phyloP scores from a whole-genome alignment of 2,329 filamentous ascomycete genomes.

The Ceratocystis eucalypticola region DNA sequence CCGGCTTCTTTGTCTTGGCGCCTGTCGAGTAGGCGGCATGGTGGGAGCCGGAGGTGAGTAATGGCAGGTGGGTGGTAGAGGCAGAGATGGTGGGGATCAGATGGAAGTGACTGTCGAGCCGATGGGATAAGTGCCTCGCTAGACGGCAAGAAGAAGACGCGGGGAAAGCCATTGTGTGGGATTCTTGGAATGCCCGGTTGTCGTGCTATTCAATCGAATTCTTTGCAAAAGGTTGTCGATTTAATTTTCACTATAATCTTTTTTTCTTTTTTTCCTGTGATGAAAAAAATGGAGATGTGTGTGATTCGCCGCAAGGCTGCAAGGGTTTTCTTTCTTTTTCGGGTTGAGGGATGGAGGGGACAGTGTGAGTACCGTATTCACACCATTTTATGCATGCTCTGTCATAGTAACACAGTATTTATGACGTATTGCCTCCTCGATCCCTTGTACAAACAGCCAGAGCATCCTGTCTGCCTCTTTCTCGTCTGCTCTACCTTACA shows the following conservation, averaged over 20 bases:
- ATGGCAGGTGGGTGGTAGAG: not conserved
- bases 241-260: not conserved
- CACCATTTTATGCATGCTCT: not conserved
- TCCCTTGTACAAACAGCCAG: not conserved
- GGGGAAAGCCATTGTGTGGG: constrained; percentile 6
- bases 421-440: not conserved
- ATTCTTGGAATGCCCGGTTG: not conserved
- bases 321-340: constrained; percentile 12
- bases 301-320: constrained; percentile 14
- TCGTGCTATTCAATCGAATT: not conserved
- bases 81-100: not conserved
- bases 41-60: not conserved
- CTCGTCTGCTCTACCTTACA: not conserved
- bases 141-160: not conserved
- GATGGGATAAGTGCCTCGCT: not conserved
- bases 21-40: not conserved
- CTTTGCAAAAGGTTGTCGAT: not conserved
- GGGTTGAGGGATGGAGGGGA: constrained; percentile 12
- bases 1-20: not conserved
- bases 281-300: constrained; percentile 2
- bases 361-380: not conserved
- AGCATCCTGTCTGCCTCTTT: not conserved
- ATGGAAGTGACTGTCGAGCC: not conserved
- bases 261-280: not conserved
- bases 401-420: no score